Conservation (phyloP, 2,329 filamentous ascomycete genomes). For the Neonectria hederae region DNA sequence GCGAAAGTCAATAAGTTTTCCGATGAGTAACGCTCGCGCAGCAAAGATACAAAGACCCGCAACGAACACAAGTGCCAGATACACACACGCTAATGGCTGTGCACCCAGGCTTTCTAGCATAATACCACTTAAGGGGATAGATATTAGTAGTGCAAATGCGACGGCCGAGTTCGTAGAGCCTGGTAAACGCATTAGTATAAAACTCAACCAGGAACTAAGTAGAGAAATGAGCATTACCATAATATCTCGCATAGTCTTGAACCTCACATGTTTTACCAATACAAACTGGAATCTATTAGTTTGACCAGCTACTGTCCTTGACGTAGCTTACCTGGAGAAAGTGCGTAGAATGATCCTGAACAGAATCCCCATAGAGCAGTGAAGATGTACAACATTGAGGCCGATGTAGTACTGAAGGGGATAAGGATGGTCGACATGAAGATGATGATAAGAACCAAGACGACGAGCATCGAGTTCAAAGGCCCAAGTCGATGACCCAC, state of each 20-base stretch:
- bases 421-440: slow-evolving; percentile 53
- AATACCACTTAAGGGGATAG: slow-evolving; percentile 55
- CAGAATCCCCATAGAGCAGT: slow-evolving; percentile 57
- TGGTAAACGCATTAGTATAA: slow-evolving; percentile 39
- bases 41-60: slow-evolving; percentile 40
- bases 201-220: too few relatives aligned
- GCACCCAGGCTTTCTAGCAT: slow-evolving; percentile 54
- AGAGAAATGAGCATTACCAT: slow-evolving; percentile 18
- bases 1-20: slow-evolving; percentile 9
- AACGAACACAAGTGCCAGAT: slow-evolving; percentile 50
- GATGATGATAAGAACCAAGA: slow-evolving; percentile 44
- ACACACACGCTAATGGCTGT: slow-evolving; percentile 54
- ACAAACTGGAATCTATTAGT: slow-evolving; percentile 44
- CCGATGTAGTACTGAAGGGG: slow-evolving; percentile 50
- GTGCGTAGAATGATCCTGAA: slow-evolving; percentile 54
- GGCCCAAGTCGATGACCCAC: slow-evolving; percentile 52
- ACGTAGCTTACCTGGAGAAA: slow-evolving; percentile 41
- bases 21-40: slow-evolving; percentile 29
- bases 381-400: slow-evolving; percentile 53
- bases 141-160: slow-evolving; percentile 53
- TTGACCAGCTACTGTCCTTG: rapidly evolving
- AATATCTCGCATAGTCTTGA: slow-evolving; percentile 56
- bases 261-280: slow-evolving; percentile 55
- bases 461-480: slow-evolving; percentile 48
- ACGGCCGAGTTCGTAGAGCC: slow-evolving; percentile 57